Evolutionary conservation across 805 yeast species (phyloP).

Genomic region (Monosporozyma aerobia): DNA sequence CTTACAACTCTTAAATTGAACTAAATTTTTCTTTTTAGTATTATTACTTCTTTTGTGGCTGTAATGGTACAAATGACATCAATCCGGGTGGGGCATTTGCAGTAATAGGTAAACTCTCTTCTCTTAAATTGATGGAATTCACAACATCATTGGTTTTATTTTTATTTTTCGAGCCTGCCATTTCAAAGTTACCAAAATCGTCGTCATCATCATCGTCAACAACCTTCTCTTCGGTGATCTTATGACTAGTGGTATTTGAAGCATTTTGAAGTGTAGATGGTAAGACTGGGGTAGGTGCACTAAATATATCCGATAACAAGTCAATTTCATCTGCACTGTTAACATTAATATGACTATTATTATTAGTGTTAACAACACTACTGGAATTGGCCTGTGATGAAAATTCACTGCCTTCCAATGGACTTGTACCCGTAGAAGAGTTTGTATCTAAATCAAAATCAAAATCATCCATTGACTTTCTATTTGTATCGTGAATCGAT

Average conservation of each 20-base stretch:
- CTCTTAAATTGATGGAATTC: neutral
- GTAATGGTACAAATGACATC: conserved; percentile 22
- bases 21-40: neutral
- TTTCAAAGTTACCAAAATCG: conserved; percentile 22
- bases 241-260: neutral
- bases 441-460: neutral
- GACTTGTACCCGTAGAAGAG: neutral
- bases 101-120: neutral
- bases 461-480: neutral
- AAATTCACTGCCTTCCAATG: neutral
- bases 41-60: conserved; percentile 18
- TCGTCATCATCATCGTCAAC: conserved; percentile 18
- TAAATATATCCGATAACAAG: neutral
- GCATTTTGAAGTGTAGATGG: neutral
- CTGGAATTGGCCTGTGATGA: neutral
- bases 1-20: neutral
- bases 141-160: neutral
- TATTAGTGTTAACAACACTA: neutral
- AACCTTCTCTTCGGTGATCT: neutral
- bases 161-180: neutral
- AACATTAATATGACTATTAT: neutral
- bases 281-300: neutral
- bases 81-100: conserved; percentile 1
- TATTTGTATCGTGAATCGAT: neutral
- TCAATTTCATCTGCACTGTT: neutral